Percentiles rank a stretch among this genome's conserved stretches.
These are phyloP conservation scores for Allium cepa DNA, from an alignment of 106 monocot species.

Conservation along the genomic window DNA sequence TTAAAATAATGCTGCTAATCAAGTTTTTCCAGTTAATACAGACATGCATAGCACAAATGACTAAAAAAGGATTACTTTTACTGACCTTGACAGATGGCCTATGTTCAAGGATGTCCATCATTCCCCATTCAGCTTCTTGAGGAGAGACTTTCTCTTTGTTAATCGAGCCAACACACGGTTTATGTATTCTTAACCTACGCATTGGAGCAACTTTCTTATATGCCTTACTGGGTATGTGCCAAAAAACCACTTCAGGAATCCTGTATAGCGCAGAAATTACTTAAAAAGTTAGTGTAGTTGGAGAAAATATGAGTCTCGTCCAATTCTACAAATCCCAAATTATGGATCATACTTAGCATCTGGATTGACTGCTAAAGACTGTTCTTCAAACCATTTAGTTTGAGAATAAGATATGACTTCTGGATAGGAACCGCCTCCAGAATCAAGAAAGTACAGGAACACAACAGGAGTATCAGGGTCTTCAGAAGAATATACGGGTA, in stretches of 20 bases:
- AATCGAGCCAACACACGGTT: constrained; percentile 78
- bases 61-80: neutral
- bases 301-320: neutral
- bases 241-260: constrained; percentile 79
- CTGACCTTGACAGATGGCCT: constrained; percentile 79
- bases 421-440: constrained; percentile 89
- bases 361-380: constrained; percentile 52
- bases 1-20: neutral
- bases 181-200: constrained; percentile 22
- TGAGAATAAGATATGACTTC: constrained; percentile 83
- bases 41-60: too few species aligned
- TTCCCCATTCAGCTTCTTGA: constrained; percentile 91
- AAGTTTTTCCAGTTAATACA: neutral
- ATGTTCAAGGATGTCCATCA: constrained; percentile 45
- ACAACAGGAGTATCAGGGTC: constrained; percentile 23
- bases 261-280: constrained; percentile 16
- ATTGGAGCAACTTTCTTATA: constrained; percentile 60
- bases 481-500: constrained; percentile 50
- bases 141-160: constrained; percentile 69
- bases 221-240: constrained; percentile 86
- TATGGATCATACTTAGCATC: constrained; percentile 30
- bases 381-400: constrained; percentile 49
- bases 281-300: neutral
- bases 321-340: neutral
- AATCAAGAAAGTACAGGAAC: constrained; percentile 79